These are phyloP conservation scores for Lindgomyces ingoldianus DNA, from an alignment of 495 filamentous ascomycete species.

Conservation along the genomic window DNA sequence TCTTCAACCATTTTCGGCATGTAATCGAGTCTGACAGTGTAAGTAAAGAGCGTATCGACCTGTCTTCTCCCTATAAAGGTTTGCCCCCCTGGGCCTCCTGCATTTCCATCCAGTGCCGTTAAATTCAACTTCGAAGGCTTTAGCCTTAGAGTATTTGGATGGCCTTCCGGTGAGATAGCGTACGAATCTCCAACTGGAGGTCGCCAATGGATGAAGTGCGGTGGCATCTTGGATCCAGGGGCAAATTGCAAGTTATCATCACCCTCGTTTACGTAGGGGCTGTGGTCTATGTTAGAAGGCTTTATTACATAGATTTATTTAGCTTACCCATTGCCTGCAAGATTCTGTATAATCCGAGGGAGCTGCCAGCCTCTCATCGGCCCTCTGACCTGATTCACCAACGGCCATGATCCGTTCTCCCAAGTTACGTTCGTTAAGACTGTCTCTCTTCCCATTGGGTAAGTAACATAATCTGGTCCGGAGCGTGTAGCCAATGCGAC, in stretches of 20 bases:
- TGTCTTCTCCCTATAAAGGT: constrained; percentile 53
- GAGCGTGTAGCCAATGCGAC: constrained; percentile 52
- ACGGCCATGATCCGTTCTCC: constrained; percentile 48
- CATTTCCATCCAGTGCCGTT: constrained; percentile 40
- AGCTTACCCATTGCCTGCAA: constrained; percentile 41
- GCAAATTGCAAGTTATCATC: constrained; percentile 49
- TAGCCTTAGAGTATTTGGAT: constrained; percentile 47
- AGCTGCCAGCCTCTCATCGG: constrained; percentile 46
- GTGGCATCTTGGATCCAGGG: constrained; percentile 43
- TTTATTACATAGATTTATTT: background rate
- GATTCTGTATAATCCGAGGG: constrained; percentile 37
- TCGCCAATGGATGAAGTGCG: constrained; percentile 55
- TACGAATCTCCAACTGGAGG: constrained; percentile 47
- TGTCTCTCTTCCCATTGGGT: constrained; percentile 63
- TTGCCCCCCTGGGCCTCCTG: constrained; percentile 41
- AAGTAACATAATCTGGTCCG: constrained; percentile 46
- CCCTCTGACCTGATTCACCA: constrained; percentile 50
- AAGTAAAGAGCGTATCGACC: constrained; percentile 55
- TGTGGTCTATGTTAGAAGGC: background rate
- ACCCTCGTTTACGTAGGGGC: constrained; percentile 42
- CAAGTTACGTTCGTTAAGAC: constrained; percentile 57
- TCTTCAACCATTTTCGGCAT: constrained; percentile 38
- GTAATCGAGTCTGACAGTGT: constrained; percentile 49
- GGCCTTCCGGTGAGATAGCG: constrained; percentile 45
- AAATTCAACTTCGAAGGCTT: constrained; percentile 52